Evolutionary conservation across 2,329 filamentous ascomycete genomes (phyloP).

Genomic region (Amesomyces nigricolor): DNA sequence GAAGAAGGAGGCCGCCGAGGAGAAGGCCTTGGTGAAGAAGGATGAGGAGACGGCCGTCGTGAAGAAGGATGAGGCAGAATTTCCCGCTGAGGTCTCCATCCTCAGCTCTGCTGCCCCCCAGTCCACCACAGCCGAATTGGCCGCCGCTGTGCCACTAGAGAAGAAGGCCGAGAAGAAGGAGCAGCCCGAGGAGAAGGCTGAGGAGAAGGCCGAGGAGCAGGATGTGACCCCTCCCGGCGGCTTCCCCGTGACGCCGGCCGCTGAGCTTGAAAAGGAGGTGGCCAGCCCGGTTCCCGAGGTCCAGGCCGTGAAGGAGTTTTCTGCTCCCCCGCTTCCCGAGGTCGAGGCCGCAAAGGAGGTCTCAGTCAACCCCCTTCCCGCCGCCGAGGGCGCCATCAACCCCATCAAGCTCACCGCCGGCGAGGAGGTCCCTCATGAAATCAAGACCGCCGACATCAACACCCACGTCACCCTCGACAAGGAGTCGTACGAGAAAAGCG

Average conservation of each 20-base stretch:
- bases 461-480: constrained; percentile 71
- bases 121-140: constrained; percentile 63
- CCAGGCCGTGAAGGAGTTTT: constrained; percentile 40
- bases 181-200: neutral
- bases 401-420: constrained; percentile 74
- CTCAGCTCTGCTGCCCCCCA: constrained; percentile 62
- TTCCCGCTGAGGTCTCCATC: constrained; percentile 27
- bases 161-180: constrained; percentile 12
- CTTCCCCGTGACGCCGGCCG: constrained; percentile 35
- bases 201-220: neutral
- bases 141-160: constrained; percentile 58
- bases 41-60: constrained; percentile 15
- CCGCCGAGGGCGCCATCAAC: constrained; percentile 62
- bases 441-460: constrained; percentile 64
- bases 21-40: constrained; percentile 56
- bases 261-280: constrained; percentile 34
- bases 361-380: constrained; percentile 56
- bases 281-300: constrained; percentile 59
- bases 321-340: constrained; percentile 29
- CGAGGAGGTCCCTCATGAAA: constrained; percentile 68
- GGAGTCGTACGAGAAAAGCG: constrained; percentile 79
- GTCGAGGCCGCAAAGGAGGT: constrained; percentile 32
- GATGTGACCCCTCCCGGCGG: constrained; percentile 32
- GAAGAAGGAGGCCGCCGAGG: neutral
- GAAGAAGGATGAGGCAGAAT: neutral